Conservation (phyloP, 2,329 filamentous ascomycete species). For the Anisogramma anomala region DNA sequence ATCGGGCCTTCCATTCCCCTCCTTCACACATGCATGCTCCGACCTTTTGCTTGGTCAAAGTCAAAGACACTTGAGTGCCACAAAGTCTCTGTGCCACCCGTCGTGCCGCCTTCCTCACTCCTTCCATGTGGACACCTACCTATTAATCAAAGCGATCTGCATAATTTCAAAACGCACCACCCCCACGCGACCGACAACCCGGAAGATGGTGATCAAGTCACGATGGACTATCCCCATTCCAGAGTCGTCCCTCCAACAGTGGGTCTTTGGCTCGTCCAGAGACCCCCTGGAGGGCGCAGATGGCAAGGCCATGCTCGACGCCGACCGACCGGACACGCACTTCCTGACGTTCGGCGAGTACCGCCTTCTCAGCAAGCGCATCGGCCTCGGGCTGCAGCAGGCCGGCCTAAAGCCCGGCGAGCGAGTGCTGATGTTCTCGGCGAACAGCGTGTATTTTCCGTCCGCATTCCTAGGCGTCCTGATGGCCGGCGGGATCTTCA, state of each 20-base stretch:
- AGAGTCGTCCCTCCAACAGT: slow-evolving; percentile 40
- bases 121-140: no score
- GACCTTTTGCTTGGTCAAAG: no score
- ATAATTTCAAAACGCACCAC: no score
- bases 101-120: no score
- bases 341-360: slow-evolving; percentile 53
- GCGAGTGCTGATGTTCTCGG: slow-evolving; percentile 60
- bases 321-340: slow-evolving; percentile 53
- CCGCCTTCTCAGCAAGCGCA: slow-evolving; percentile 58
- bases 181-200: no score
- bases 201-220: slow-evolving; percentile 35
- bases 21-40: no score
- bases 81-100: no score
- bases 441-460: slow-evolving; percentile 64
- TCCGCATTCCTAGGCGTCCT: slow-evolving; percentile 59
- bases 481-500: slow-evolving; percentile 70
- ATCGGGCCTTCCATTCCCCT: no score
- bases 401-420: slow-evolving; percentile 56
- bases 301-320: slow-evolving; percentile 47
- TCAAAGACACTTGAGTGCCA: no score
- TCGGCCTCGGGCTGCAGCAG: slow-evolving; percentile 55
- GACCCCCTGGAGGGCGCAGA: slow-evolving; percentile 28
- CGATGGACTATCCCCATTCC: slow-evolving; percentile 35
- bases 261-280: slow-evolving; percentile 41
- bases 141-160: no score